A percentile compares a stretch with the other conserved stretches of the same genome.
Evolutionary conservation across 2,329 filamentous ascomycete species (phyloP).

Genomic region (Remersonia thermophila): DNA sequence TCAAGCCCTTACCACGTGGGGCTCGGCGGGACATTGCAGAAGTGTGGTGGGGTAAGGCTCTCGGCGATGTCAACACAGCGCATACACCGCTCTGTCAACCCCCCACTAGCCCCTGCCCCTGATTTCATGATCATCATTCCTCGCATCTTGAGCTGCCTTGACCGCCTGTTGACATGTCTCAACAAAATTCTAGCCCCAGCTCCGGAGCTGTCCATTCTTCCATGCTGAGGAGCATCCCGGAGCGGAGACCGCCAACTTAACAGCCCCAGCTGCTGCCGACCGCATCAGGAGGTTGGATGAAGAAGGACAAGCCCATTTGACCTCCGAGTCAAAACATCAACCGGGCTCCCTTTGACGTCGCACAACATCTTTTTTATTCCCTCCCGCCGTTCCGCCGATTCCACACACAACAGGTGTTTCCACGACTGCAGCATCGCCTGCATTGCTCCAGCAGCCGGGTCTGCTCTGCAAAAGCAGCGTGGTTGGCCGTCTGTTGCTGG

Average conservation of each 20-base stretch:
- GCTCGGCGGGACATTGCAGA: background rate
- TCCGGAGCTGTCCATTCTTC: background rate
- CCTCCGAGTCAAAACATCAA: too few relatives aligned
- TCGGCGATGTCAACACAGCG: too few relatives aligned
- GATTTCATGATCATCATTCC: background rate
- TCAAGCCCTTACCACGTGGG: slow-evolving; percentile 4
- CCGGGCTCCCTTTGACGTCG: too few relatives aligned
- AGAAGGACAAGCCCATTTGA: too few relatives aligned
- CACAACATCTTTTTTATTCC: too few relatives aligned
- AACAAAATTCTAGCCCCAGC: slow-evolving; percentile 3
- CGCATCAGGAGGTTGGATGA: too few relatives aligned
- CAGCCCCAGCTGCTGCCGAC: too few relatives aligned
- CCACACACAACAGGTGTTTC: too few relatives aligned
- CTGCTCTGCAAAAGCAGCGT: slow-evolving; percentile 12
- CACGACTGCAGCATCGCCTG: slow-evolving; percentile 3
- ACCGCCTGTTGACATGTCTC: slow-evolving; percentile 8
- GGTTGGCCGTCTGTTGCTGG: background rate
- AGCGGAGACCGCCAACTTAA: too few relatives aligned
- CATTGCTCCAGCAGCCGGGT: slow-evolving; percentile 5
- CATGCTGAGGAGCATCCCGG: too few relatives aligned
- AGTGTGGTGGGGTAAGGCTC: slow-evolving; percentile 6
- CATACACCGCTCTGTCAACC: slow-evolving; percentile 4
- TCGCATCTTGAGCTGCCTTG: background rate
- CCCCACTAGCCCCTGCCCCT: background rate
- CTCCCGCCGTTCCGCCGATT: too few relatives aligned